Evolutionary conservation across 805 yeast species (phyloP), one percentile per base, ranked within the genome.

Genomic region (Naumovozyma castellii): DNA sequence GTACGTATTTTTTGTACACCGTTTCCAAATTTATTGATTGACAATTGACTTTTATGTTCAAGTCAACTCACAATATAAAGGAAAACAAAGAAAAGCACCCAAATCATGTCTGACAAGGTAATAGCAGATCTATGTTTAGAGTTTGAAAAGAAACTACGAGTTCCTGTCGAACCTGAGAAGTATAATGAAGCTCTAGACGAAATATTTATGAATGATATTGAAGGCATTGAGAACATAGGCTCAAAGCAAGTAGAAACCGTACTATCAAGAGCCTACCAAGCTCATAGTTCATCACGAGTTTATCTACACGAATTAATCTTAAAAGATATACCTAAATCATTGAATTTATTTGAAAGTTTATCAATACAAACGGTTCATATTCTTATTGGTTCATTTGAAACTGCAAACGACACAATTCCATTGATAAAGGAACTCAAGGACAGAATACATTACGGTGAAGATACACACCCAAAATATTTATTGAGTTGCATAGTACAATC

Each of bases 231-330:
- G 3, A 18, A 9, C 8, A 6, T 22, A 10, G 10, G 10, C 8
- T 36, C 18, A 37, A 49, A 45, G 6, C 33, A 49, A 12, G 37
- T 47, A 3, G 60, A 53, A 37, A 44, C 44, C 19, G 41, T 55
- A 3, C 16, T 57, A 5, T 44, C 43, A 3, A 44, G 61, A 32
- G 45, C 60, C 3, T 56, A 49, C 28, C 58, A 55, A 22, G 61
- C 55, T 29, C 60, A 57, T 40, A 38, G 42, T 10, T 54, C 45
- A 14, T 48, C 61, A 2, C 45, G 53, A 19, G 36, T 39, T 2
- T 35, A 49, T 42, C 34, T 57, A 28, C 35, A 40, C 4, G 31
- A 32, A 6, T 32, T 43, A 12, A 45, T 57, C 9, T 36, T 38
- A 4, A 16, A 37, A 14, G 46, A 56, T 40, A 31, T 49, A 14